Evolutionary conservation across 176 grass and related monocot species (phyloP).

Genomic region (Dendrocalamus sinicus): DNA sequence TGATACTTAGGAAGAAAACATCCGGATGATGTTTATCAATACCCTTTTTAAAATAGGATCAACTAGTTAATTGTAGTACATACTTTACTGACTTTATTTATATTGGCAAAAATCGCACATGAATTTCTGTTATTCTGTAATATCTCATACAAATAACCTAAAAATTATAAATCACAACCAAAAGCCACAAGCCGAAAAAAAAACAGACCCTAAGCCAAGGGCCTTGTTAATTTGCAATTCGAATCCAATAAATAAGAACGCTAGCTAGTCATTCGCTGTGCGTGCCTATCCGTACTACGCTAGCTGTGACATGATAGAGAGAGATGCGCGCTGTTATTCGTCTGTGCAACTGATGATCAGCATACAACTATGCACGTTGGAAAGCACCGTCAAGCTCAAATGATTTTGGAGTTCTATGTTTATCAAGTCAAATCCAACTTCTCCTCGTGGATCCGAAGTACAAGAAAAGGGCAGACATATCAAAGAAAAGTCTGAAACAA

Average conservation of each 20-base stretch:
- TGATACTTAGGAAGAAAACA: no score
- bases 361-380: background rate
- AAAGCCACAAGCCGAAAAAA: no score
- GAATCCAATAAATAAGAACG: background rate
- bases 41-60: no score
- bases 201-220: no score
- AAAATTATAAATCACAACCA: no score
- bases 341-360: background rate
- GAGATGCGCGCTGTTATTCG: background rate
- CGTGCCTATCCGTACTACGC: constrained; percentile 33
- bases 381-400: background rate
- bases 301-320: background rate
- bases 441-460: constrained; percentile 17
- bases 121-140: no score
- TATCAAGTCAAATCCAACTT: constrained; percentile 34
- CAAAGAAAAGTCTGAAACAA: background rate
- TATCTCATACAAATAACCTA: no score
- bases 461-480: background rate
- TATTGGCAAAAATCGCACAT: no score
- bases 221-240: constrained; percentile 18
- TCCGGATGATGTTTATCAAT: no score
- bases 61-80: no score
- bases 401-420: background rate
- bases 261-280: constrained; percentile 34
- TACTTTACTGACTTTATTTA: no score